phyloP scores from a whole-genome alignment of 345 rosid species.

The Dovyalis caffra region DNA sequence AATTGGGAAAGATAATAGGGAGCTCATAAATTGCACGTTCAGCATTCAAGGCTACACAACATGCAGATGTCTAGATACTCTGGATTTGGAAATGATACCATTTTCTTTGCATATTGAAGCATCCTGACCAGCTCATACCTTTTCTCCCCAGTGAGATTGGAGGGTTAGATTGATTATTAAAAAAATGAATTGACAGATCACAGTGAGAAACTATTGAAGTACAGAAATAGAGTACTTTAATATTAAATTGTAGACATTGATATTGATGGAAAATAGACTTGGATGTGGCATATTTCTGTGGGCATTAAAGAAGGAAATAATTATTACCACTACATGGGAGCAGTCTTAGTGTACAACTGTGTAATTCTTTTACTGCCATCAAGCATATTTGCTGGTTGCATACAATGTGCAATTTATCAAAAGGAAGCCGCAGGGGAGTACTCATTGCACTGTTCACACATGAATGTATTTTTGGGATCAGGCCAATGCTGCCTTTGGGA shows the following conservation, averaged over 20 bases:
- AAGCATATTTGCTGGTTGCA: not conserved
- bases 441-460: not conserved
- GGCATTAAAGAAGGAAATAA: not conserved
- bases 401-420: not conserved
- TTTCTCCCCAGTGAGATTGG: not conserved
- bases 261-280: not conserved
- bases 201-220: not conserved
- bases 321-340: not conserved
- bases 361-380: not conserved
- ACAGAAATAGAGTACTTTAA: not conserved
- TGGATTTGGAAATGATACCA: not conserved
- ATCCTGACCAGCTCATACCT: not conserved
- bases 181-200: not conserved
- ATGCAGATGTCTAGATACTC: not conserved
- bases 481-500: not conserved
- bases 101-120: not conserved
- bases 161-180: not conserved
- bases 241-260: constrained; percentile 1
- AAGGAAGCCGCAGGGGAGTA: not conserved
- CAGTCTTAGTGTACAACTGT: not conserved
- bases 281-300: not conserved
- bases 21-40: not conserved
- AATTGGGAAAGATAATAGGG: not conserved
- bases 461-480: not conserved
- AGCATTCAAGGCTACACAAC: not conserved